Evolutionary conservation across 768 basidiomycete species (phyloP).

Genomic region (Chiua virens): DNA sequence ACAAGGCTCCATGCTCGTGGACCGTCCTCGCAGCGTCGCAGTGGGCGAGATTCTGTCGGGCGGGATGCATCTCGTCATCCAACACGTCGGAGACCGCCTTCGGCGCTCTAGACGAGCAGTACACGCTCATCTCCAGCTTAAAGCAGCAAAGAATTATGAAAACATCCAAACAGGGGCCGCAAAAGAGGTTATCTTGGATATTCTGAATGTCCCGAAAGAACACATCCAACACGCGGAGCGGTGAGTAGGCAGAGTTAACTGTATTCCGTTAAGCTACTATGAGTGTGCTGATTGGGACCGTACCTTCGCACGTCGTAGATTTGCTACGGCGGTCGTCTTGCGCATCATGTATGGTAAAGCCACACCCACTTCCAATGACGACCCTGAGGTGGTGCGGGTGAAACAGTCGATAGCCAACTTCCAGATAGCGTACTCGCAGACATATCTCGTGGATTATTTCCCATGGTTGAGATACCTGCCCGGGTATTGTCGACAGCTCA

Average conservation of each 20-base stretch:
- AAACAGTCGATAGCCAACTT: slow-evolving; percentile 23
- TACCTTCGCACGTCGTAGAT: slow-evolving; percentile 9
- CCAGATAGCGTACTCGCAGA: slow-evolving; percentile 30
- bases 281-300: not conserved
- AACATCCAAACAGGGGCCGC: slow-evolving; percentile 41
- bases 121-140: slow-evolving; percentile 54
- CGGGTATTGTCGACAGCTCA: slow-evolving; percentile 53
- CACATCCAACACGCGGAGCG: slow-evolving; percentile 13
- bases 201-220: slow-evolving; percentile 18
- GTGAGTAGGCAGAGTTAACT: not conserved
- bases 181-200: slow-evolving; percentile 15
- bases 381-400: slow-evolving; percentile 19
- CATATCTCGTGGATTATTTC: slow-evolving; percentile 33
- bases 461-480: slow-evolving; percentile 47
- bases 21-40: slow-evolving; percentile 50
- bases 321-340: slow-evolving; percentile 22
- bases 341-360: slow-evolving; percentile 27
- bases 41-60: slow-evolving; percentile 54
- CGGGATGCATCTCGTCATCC: slow-evolving; percentile 53
- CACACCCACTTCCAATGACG: slow-evolving; percentile 14
- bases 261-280: too few relatives aligned
- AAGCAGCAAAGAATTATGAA: slow-evolving; percentile 43
- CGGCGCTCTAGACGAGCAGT: slow-evolving; percentile 55
- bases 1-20: slow-evolving; percentile 48
- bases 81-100: slow-evolving; percentile 50